Conservation (phyloP, 805 yeast genomes). For the Candida xiaguanensis region DNA sequence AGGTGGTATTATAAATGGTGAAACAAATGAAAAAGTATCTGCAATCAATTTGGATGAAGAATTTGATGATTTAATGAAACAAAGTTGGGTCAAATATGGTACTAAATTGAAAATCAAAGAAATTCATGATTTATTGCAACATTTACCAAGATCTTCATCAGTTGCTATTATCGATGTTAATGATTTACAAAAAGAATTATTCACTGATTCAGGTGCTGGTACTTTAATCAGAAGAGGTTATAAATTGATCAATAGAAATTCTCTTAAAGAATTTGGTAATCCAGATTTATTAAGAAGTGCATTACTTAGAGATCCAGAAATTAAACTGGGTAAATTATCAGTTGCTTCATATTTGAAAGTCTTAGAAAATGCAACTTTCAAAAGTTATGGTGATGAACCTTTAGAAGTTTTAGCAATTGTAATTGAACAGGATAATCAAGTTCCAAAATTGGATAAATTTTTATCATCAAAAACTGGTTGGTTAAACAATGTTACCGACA, state of each 20-base stretch:
- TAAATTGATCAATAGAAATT: conserved; percentile 69
- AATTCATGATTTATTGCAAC: conserved; percentile 89
- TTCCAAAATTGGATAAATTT: conserved; percentile 80
- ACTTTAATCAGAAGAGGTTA: conserved; percentile 97
- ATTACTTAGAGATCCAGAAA: conserved; percentile 71
- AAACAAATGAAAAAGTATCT: conserved; percentile 84
- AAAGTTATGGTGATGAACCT: conserved; percentile 92
- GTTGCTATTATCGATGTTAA: conserved; percentile 96
- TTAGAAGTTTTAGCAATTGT: conserved; percentile 91
- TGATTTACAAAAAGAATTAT: conserved; percentile 93
- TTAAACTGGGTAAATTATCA: conserved; percentile 63
- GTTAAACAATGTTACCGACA: conserved; percentile 96
- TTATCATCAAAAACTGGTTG: conserved; percentile 87
- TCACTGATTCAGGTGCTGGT: conserved; percentile 99
- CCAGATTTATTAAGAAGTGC: conserved; percentile 78
- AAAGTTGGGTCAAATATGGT: conserved; percentile 98
- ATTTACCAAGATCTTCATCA: conserved; percentile 93
- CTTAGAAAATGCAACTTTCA: conserved; percentile 60
- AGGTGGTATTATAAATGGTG: conserved; percentile 95
- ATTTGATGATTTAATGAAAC: conserved; percentile 83
- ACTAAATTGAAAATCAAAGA: conserved; percentile 96
- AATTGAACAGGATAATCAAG: conserved; percentile 38
- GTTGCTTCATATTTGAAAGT: conserved; percentile 79
- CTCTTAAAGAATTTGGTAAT: conserved; percentile 63
- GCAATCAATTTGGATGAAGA: conserved; percentile 94